Evolutionary conservation across 495 filamentous ascomycete species (phyloP).

Genomic region (Neurospora pannonica): DNA sequence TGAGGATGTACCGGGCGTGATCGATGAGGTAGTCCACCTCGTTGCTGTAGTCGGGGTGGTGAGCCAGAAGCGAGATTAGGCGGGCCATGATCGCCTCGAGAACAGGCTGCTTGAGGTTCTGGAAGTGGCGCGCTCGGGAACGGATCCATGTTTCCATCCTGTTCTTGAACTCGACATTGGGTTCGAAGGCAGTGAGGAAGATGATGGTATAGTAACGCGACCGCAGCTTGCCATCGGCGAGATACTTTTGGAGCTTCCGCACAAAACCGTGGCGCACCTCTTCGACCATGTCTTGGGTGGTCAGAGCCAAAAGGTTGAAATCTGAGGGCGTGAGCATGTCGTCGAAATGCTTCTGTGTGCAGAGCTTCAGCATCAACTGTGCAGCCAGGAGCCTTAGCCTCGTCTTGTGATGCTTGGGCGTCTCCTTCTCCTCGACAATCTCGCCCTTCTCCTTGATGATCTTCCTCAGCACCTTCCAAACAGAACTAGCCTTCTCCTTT

Average conservation of each 20-base stretch:
- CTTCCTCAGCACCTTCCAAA: slow-evolving; percentile 69
- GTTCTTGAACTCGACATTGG: slow-evolving; percentile 53
- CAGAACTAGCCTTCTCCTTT: slow-evolving; percentile 52
- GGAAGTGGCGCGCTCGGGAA: slow-evolving; percentile 53
- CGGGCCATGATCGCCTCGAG: slow-evolving; percentile 84
- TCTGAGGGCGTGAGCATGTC: slow-evolving; percentile 56
- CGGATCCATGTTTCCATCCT: slow-evolving; percentile 81
- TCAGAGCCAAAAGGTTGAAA: slow-evolving; percentile 71
- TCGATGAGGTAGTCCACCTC: slow-evolving; percentile 63
- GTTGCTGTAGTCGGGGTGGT: slow-evolving; percentile 83
- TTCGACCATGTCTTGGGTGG: slow-evolving; percentile 66
- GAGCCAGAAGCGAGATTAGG: slow-evolving; percentile 77
- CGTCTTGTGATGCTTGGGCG: slow-evolving; percentile 63
- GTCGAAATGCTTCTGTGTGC: slow-evolving; percentile 62
- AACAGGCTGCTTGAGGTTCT: slow-evolving; percentile 45
- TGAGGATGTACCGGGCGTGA: slow-evolving; percentile 76
- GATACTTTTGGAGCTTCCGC: slow-evolving; percentile 77
- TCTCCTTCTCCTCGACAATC: slow-evolving; percentile 60
- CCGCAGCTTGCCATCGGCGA: slow-evolving; percentile 56
- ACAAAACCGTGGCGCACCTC: slow-evolving; percentile 72
- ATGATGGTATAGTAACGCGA: slow-evolving; percentile 77
- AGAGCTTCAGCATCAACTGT: slow-evolving; percentile 75
- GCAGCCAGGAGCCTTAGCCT: slow-evolving; percentile 75
- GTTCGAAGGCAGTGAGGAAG: slow-evolving; percentile 88
- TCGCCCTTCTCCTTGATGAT: slow-evolving; percentile 70